These are phyloP conservation scores for Phialophora macrospora DNA, from an alignment of 2,329 filamentous ascomycete species.

Conservation along the genomic window DNA sequence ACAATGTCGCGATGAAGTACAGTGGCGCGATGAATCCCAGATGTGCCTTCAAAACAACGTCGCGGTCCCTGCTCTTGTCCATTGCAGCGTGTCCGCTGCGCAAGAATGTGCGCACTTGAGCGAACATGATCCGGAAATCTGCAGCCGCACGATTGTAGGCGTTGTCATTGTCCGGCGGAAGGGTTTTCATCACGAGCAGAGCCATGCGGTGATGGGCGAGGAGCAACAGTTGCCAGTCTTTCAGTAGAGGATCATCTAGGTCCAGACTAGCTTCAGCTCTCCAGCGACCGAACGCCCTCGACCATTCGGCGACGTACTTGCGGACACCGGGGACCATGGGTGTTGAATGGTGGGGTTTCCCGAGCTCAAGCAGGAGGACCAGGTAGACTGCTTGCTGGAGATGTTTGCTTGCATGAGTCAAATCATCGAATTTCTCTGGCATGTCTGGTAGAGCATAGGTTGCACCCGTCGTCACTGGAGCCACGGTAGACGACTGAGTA, in stretches of 20 bases:
- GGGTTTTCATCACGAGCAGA: constrained; percentile 25
- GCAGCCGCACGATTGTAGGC: constrained; percentile 25
- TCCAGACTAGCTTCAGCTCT: constrained; percentile 18
- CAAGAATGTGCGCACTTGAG: constrained; percentile 30
- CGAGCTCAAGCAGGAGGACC: constrained; percentile 28
- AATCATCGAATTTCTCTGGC: constrained; percentile 28
- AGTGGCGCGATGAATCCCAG: constrained; percentile 31
- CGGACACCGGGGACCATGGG: constrained; percentile 27
- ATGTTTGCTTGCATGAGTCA: constrained; percentile 25
- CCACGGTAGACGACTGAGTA: neutral
- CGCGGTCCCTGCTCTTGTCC: constrained; percentile 18
- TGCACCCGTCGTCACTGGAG: constrained; percentile 8
- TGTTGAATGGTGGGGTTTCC: constrained; percentile 22
- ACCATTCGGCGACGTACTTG: constrained; percentile 32
- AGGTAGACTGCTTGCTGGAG: constrained; percentile 29
- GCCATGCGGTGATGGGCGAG: constrained; percentile 33
- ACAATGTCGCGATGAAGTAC: constrained; percentile 32
- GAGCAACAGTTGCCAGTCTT: constrained; percentile 31
- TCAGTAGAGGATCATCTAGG: constrained; percentile 25
- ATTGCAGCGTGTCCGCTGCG: constrained; percentile 24
- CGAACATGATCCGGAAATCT: constrained; percentile 34
- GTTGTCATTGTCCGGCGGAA: constrained; percentile 30
- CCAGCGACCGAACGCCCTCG: constrained; percentile 28
- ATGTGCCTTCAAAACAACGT: constrained; percentile 24
- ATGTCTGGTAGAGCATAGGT: constrained; percentile 27